phyloP scores from a whole-genome alignment of 2,329 filamentous ascomycete species.

The Chalaropsis thielavioides region DNA sequence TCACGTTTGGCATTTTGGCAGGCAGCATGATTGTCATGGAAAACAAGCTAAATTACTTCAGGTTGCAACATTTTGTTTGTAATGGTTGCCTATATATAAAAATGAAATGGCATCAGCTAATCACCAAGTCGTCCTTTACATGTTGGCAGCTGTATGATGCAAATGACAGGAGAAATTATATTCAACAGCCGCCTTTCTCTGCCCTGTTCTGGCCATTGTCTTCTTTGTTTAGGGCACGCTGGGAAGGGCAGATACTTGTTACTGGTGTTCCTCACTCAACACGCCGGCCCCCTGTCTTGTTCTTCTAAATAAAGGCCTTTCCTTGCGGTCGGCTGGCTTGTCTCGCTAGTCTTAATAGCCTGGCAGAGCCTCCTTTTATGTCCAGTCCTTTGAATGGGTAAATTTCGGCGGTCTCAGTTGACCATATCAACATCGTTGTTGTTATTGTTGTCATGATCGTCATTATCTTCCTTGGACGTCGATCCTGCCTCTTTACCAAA shows the following conservation, averaged over 20 bases:
- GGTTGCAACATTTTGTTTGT: neutral
- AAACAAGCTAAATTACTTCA: neutral
- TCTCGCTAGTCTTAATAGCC: neutral
- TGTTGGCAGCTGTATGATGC: too few relatives aligned
- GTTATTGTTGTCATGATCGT: slow-evolving; percentile 5
- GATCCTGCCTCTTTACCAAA: neutral
- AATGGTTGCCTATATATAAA: too few relatives aligned
- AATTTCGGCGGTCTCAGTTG: slow-evolving; percentile 7
- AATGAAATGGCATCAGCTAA: too few relatives aligned
- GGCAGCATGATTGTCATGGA: neutral
- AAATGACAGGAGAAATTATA: neutral
- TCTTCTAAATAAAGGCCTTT: neutral
- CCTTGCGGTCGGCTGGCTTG: neutral
- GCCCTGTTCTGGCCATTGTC: neutral
- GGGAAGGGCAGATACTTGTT: neutral
- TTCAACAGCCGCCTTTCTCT: neutral
- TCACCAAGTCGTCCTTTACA: too few relatives aligned
- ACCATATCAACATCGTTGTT: slow-evolving; percentile 14
- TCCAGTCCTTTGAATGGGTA: neutral
- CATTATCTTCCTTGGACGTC: neutral
- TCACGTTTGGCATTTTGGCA: neutral
- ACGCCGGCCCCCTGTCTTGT: neutral
- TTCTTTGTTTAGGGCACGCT: neutral
- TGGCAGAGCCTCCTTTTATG: slow-evolving; percentile 6
- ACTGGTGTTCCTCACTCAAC: neutral